phyloP scores from a whole-genome alignment of 108 stramenopile genomes.

The Cyclotella kingstonii region DNA sequence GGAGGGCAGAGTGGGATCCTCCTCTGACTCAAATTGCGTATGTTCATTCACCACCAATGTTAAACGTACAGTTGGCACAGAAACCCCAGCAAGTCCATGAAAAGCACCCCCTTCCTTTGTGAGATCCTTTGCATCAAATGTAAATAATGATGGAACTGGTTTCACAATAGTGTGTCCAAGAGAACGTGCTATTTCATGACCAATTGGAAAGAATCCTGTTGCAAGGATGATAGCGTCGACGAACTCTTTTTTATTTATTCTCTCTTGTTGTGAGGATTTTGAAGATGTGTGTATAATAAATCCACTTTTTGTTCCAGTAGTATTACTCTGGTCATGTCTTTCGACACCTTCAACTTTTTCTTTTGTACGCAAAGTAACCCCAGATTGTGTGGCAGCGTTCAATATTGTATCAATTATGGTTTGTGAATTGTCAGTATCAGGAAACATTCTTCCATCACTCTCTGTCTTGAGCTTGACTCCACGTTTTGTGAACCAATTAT shows the following conservation, averaged over 20 bases:
- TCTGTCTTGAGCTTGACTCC: slow-evolving; percentile 93
- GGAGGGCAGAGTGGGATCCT: not conserved
- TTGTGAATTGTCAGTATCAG: slow-evolving; percentile 82
- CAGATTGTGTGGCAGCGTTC: slow-evolving; percentile 57
- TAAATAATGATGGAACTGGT: slow-evolving; percentile 92
- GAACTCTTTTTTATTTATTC: slow-evolving; percentile 35
- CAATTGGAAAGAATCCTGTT: slow-evolving; percentile 87
- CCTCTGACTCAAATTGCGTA: slow-evolving; percentile 1
- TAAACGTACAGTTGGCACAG: slow-evolving; percentile 61
- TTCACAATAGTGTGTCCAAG: slow-evolving; percentile 77
- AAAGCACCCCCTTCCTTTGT: slow-evolving; percentile 62
- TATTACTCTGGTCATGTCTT: slow-evolving; percentile 9
- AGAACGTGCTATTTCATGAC: slow-evolving; percentile 76
- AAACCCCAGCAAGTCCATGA: slow-evolving; percentile 74
- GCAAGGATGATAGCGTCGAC: slow-evolving; percentile 85
- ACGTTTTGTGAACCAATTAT: slow-evolving; percentile 83
- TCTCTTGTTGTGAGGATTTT: slow-evolving; percentile 21
- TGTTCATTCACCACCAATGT: slow-evolving; percentile 40
- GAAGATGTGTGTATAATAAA: slow-evolving; percentile 29
- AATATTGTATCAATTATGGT: slow-evolving; percentile 83
- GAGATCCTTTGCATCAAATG: slow-evolving; percentile 72
- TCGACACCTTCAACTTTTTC: slow-evolving; percentile 47
- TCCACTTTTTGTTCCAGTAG: slow-evolving; percentile 2
- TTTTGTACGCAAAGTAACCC: slow-evolving; percentile 55
- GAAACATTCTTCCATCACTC: slow-evolving; percentile 94